phyloP scores from a whole-genome alignment of 2,329 filamentous ascomycete species.

The Fusarium nygamai region DNA sequence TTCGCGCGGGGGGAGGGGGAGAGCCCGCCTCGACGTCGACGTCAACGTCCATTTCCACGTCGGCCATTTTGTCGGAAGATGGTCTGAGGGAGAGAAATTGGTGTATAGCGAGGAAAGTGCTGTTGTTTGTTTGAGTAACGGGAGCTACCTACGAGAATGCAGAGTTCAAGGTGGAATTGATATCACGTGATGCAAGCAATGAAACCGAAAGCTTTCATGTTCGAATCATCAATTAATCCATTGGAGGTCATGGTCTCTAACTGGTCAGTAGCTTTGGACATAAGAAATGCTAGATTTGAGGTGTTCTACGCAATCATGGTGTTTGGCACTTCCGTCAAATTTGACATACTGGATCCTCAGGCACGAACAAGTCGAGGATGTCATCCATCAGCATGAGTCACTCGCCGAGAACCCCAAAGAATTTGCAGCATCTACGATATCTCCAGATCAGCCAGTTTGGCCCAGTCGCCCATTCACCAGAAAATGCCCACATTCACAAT shows the following conservation, averaged over 20 bases:
- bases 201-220: background rate
- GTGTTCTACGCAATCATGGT: background rate
- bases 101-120: background rate
- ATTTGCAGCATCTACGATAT: conserved; percentile 11
- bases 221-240: background rate
- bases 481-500: conserved; percentile 24
- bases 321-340: background rate
- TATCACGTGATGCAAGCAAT: conserved; percentile 23
- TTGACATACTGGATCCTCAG: conserved; percentile 13
- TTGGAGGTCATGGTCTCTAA: background rate
- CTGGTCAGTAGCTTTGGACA: background rate
- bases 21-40: conserved; percentile 48
- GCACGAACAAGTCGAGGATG: conserved; percentile 18
- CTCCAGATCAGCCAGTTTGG: background rate
- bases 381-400: conserved; percentile 38
- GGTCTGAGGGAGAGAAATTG: background rate
- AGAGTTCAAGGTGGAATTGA: conserved; percentile 10
- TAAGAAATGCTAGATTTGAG: background rate
- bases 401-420: conserved; percentile 17
- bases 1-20: conserved; percentile 54
- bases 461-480: background rate
- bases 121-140: background rate
- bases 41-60: conserved; percentile 70
- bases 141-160: background rate
- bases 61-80: conserved; percentile 55